A percentile compares a stretch with the other conserved stretches of the same genome.
Conservation (phyloP, 2,329 filamentous ascomycete species). For the Fusarium cyanostomum region DNA sequence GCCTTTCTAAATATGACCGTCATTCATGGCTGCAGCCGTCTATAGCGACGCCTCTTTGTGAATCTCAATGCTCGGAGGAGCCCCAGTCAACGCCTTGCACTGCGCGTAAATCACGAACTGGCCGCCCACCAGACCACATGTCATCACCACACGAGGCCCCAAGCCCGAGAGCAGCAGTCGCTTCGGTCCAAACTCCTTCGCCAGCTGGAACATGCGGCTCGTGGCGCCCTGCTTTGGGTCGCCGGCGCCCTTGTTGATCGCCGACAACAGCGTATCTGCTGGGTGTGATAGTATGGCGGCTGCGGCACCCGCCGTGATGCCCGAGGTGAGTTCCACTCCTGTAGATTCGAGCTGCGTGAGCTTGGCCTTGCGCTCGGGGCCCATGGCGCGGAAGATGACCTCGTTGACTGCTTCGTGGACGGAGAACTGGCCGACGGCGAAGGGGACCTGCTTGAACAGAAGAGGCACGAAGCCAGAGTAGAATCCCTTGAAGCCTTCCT, state of each 20-base stretch:
- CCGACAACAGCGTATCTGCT: slow-evolving; percentile 72
- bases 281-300: slow-evolving; percentile 90
- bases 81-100: slow-evolving; percentile 62
- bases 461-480: slow-evolving; percentile 92
- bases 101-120: slow-evolving; percentile 67
- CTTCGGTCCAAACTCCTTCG: slow-evolving; percentile 60
- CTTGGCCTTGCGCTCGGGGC: slow-evolving; percentile 71
- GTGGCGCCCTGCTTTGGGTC: slow-evolving; percentile 58
- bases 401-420: slow-evolving; percentile 91
- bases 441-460: slow-evolving; percentile 89
- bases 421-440: slow-evolving; percentile 94
- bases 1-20: slow-evolving; percentile 4
- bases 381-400: slow-evolving; percentile 74
- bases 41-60: slow-evolving; percentile 56
- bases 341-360: slow-evolving; percentile 79
- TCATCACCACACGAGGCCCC: slow-evolving; percentile 63
- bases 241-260: slow-evolving; percentile 65
- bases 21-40: background rate
- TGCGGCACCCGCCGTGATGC: slow-evolving; percentile 87
- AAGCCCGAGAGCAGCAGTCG: slow-evolving; percentile 58
- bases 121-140: slow-evolving; percentile 60
- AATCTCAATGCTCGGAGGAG: slow-evolving; percentile 62
- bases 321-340: slow-evolving; percentile 84
- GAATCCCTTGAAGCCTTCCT: slow-evolving; percentile 82
- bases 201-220: slow-evolving; percentile 62